Conservation (phyloP, 306 rosid genomes). For the Lathyrus oleraceus region DNA sequence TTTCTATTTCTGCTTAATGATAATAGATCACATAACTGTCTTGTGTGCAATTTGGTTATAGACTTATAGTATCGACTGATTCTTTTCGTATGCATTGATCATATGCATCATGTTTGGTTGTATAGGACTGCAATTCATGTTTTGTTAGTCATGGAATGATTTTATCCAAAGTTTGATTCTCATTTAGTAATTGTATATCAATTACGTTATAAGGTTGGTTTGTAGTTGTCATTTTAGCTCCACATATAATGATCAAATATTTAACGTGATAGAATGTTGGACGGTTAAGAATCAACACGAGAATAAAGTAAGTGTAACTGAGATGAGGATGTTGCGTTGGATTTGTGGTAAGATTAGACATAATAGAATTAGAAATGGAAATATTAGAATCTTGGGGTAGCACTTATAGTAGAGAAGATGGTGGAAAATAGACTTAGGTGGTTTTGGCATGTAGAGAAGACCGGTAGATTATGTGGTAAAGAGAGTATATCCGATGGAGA, state of each 20-base stretch:
- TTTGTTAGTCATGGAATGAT: constrained; percentile 14
- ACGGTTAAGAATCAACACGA: too few species aligned
- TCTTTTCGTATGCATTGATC: neutral
- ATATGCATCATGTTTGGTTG: constrained; percentile 27
- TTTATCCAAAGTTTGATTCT: constrained; percentile 10
- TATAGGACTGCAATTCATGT: constrained; percentile 29
- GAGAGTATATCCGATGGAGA: too few species aligned
- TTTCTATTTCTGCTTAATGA: constrained; percentile 27
- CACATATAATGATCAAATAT: constrained; percentile 3
- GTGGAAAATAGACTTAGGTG: too few species aligned
- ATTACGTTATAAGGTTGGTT: constrained; percentile 17
- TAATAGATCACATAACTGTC: constrained; percentile 23
- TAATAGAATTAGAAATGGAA: too few species aligned
- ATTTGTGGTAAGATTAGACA: too few species aligned
- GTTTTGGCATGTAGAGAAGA: too few species aligned
- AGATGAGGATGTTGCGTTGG: too few species aligned
- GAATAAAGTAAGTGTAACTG: too few species aligned
- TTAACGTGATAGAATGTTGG: neutral
- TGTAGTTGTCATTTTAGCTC: constrained; percentile 19
- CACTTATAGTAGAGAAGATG: too few species aligned
- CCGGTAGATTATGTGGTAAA: too few species aligned
- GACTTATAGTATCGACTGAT: neutral
- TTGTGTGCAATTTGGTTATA: constrained; percentile 3
- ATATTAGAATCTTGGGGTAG: too few species aligned
- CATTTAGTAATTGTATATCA: constrained; percentile 15